Evolutionary conservation across 306 rosid species (phyloP).

Genomic region (Casuarina glauca): DNA sequence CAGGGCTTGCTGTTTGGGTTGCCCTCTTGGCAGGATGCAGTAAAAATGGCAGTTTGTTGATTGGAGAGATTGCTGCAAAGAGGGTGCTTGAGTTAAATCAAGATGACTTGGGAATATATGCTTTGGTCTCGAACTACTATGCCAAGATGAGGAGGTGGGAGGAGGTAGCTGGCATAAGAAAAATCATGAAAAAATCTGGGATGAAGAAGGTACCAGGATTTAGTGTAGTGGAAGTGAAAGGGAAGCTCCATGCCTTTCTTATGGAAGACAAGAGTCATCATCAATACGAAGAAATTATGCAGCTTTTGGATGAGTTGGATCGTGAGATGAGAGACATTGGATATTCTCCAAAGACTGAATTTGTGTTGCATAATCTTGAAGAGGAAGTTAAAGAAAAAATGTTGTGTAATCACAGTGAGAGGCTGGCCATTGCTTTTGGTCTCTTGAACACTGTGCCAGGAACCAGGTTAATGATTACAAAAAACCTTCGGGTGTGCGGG

Average conservation of each 20-base stretch:
- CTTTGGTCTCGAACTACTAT: slow-evolving; percentile 46
- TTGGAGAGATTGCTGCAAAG: slow-evolving; percentile 39
- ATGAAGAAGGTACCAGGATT: slow-evolving; percentile 44
- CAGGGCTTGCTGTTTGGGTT: slow-evolving; percentile 43
- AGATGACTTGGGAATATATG: slow-evolving; percentile 37
- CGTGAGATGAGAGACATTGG: slow-evolving; percentile 34
- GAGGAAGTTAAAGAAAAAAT: slow-evolving; percentile 13
- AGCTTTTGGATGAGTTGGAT: slow-evolving; percentile 33
- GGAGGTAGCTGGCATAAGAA: slow-evolving; percentile 37
- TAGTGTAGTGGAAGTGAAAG: slow-evolving; percentile 49
- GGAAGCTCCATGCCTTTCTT: slow-evolving; percentile 45
- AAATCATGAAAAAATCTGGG: slow-evolving; percentile 35
- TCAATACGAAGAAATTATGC: slow-evolving; percentile 26
- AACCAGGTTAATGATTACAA: not conserved
- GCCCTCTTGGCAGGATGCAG: slow-evolving; percentile 50
- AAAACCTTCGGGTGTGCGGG: slow-evolving; percentile 4
- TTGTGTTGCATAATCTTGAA: slow-evolving; percentile 14
- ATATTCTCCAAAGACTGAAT: slow-evolving; percentile 17
- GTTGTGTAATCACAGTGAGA: slow-evolving; percentile 8
- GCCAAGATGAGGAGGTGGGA: slow-evolving; percentile 43
- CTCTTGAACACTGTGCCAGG: not conserved
- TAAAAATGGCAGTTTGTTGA: slow-evolving; percentile 24
- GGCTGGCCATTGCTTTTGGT: slow-evolving; percentile 8
- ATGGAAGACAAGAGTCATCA: slow-evolving; percentile 45
- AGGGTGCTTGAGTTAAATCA: slow-evolving; percentile 40